Conservation (phyloP, 805 yeast genomes). For the Kodamaea kaohsiungensis region DNA sequence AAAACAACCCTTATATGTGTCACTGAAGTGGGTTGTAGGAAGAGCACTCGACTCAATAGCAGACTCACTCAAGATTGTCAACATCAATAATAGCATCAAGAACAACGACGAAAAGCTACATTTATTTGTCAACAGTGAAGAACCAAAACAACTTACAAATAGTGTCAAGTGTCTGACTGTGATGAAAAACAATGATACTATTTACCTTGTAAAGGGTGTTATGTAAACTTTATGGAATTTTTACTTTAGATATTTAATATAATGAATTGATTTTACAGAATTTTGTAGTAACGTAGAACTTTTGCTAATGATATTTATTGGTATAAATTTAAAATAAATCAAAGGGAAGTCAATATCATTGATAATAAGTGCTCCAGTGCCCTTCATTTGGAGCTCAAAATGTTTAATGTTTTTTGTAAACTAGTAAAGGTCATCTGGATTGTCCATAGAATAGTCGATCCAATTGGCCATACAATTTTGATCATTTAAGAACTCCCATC, state of each 20-base stretch:
- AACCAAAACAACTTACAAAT: constrained; percentile 29
- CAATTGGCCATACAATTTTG: constrained; percentile 79
- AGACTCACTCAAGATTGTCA: constrained; percentile 45
- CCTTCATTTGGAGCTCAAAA: too few relatives aligned
- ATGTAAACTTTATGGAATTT: neutral
- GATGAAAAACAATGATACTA: constrained; percentile 49
- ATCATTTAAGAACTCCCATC: constrained; percentile 50
- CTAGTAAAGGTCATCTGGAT: constrained; percentile 10
- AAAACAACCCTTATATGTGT: constrained; percentile 44
- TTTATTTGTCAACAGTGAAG: constrained; percentile 41
- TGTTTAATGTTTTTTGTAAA: too few relatives aligned
- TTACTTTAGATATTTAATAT: too few relatives aligned
- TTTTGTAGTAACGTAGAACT: too few relatives aligned
- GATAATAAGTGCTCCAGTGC: too few relatives aligned
- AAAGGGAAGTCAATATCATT: too few relatives aligned
- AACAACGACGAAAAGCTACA: constrained; percentile 45
- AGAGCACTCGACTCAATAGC: constrained; percentile 56
- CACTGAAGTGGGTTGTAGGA: constrained; percentile 61
- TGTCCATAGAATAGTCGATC: constrained; percentile 47
- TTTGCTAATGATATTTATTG: too few relatives aligned
- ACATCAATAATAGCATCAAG: constrained; percentile 48
- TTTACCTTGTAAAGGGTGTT: constrained; percentile 55
- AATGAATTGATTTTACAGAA: too few relatives aligned
- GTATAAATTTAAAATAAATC: too few relatives aligned
- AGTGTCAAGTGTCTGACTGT: constrained; percentile 41